Evolutionary conservation across 208 protist species (phyloP).

Genomic region (Trypanosoma lewisi): DNA sequence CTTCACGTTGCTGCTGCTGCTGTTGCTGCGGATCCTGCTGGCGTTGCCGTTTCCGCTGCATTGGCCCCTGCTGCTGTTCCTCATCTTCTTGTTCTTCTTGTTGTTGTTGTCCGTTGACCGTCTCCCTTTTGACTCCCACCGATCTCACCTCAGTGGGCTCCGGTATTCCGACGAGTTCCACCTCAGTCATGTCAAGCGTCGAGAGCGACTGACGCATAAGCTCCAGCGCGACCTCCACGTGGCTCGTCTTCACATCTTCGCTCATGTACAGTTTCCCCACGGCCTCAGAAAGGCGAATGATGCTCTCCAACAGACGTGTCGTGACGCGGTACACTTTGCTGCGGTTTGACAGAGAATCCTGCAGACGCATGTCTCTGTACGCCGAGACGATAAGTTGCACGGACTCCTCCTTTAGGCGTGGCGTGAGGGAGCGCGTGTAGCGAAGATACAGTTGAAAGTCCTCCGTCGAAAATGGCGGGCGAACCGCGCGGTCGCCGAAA

Average conservation of each 20-base stretch:
- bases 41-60: too few relatives aligned
- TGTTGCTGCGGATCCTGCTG: not conserved
- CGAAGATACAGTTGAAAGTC: slow-evolving; percentile 94
- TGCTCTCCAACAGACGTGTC: slow-evolving; percentile 99
- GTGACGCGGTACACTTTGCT: slow-evolving; percentile 97
- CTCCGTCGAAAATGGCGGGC: slow-evolving; percentile 67
- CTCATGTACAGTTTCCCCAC: slow-evolving; percentile 95
- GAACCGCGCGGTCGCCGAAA: slow-evolving; percentile 71
- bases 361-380: slow-evolving; percentile 93
- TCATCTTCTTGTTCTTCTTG: slow-evolving; percentile 1
- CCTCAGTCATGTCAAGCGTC: slow-evolving; percentile 86
- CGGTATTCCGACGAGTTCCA: slow-evolving; percentile 65
- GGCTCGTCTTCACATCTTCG: slow-evolving; percentile 78
- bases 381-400: slow-evolving; percentile 82
- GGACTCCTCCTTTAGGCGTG: slow-evolving; percentile 83
- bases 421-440: slow-evolving; percentile 91
- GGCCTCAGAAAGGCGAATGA: slow-evolving; percentile 98
- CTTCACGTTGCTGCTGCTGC: slow-evolving; percentile 1
- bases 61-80: slow-evolving; percentile 1
- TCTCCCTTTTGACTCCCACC: slow-evolving; percentile 33
- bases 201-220: slow-evolving; percentile 90
- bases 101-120: slow-evolving; percentile 5
- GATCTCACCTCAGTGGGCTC: slow-evolving; percentile 18
- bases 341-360: slow-evolving; percentile 85
- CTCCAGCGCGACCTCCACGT: slow-evolving; percentile 85